Base-by-base conservation (phyloP, 495 filamentous ascomycete species). In the Neurospora sp. region DNA sequence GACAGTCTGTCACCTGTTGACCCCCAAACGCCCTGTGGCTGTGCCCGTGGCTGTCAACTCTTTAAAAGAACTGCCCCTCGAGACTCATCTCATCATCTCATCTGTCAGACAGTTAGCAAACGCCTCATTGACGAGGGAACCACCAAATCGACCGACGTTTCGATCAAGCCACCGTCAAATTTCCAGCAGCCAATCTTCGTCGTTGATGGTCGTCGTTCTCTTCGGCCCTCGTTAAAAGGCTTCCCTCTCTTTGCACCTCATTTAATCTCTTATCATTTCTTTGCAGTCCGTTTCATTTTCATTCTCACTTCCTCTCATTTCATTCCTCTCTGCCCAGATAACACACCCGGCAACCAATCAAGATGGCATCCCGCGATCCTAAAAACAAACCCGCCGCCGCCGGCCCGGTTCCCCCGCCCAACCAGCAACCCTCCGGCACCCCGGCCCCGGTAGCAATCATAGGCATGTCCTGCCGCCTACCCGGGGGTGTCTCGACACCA, bases 381-480 rank as follows among this genome's bases (percentile, higher is more conserved):
- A 9, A 39, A 35, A 9, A 2, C 27, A 27, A 16, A 40, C 40
- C 9, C 68, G 37, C 70, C 69, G 69, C 31, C 44, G 73, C 74
- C 72, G 79, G 75, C 79, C 75, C 74, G 16, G 69, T 22, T 9
- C n/a, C 40, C 5, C 9, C 69, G 9, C 69, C 40, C 14, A 40
- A 65, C 38, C 75, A 77, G 68, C 75, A 61, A 61, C 74, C 53
- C 53, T 74, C 59, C 79, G 45, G 59, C 74, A 71, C 71, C 82
- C 79, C 53, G 0, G 53, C 27, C 53, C 53, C 53, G 10, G 82
- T 85, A 45, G 84, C 84, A 76, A 84, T 85, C 39, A 75, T 83
- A 35, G 84, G 83, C 77, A 84, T 85, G 77, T 81, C 81, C 59
- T 83, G 84, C 78, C 83, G 85, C 18, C 78, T 88, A 18, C 85